phyloP scores from a whole-genome alignment of 179 eudicot genomes.

The Patellifolia procumbens region DNA sequence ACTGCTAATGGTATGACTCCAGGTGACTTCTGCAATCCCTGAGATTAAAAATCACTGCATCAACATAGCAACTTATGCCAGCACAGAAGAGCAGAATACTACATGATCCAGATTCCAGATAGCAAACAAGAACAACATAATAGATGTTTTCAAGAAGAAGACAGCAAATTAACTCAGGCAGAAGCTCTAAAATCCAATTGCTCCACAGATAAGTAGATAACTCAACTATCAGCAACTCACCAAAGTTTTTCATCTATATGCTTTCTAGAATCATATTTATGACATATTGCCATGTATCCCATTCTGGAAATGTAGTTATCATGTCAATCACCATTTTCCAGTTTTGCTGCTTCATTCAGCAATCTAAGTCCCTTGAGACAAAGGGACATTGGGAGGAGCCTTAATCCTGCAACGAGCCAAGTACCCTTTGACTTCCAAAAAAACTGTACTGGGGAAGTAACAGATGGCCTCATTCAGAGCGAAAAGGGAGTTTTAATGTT shows the following conservation, averaged over 20 bases:
- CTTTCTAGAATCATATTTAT: not conserved
- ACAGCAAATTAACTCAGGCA: not conserved
- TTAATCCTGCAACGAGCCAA: not conserved
- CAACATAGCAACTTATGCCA: conserved; percentile 2
- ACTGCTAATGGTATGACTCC: conserved; percentile 77
- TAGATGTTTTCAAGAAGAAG: not conserved
- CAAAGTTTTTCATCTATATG: not conserved
- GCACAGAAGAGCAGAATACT: not conserved
- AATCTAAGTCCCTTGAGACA: not conserved
- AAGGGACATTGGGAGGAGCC: not conserved
- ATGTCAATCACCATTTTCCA: not conserved
- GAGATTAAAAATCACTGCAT: conserved; percentile 18
- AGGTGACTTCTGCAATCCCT: conserved; percentile 83
- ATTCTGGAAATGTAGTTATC: too few relatives aligned
- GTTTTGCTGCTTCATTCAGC: not conserved
- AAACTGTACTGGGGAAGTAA: not conserved
- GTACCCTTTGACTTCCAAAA: not conserved
- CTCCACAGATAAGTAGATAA: not conserved
- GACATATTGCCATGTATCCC: not conserved
- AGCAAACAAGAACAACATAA: not conserved
- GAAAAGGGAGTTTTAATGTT: not conserved
- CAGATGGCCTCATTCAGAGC: not conserved
- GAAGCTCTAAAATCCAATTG: not conserved
- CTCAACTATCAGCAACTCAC: not conserved
- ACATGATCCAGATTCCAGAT: not conserved